Evolutionary conservation across 495 filamentous ascomycete species (phyloP), one percentile per base, ranked within the genome.

Genomic region (Parmelia sp.): DNA sequence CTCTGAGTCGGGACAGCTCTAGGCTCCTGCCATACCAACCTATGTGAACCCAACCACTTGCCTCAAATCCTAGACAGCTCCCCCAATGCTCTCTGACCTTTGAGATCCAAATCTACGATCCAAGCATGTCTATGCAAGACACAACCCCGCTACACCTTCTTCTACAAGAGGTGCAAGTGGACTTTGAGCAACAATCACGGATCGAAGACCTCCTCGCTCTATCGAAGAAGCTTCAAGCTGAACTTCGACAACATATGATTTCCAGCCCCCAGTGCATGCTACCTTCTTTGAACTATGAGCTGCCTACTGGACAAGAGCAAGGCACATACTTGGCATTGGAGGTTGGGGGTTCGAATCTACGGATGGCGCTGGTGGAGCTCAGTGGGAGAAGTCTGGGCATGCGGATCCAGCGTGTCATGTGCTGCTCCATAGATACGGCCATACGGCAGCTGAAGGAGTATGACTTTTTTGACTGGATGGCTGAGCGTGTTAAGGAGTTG

Each of bases 391-490:
- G 58, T 9, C 36, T 44, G 17, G 69, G 67, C 27, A 74, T 87
- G 77, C 73, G 76, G 49, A 83, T 87, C 45, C 68, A 81, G 45
- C 74, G 71, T 39, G 79, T 81, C 45, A 71, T 78, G 29, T 79
- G 77, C 19, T 83, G 78, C 42, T 68, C 72, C 11, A 88, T 89
- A 57, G 83, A 84, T 69, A 78, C 81, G 55, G 62, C 68, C 5
- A 76, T 86, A 57, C 81, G 82, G 63, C 65, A 77, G 33, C 69
- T 88, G 64, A 73, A 80, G 60, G 85, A 83, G 0, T 77, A 77
- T 1, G 71, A 71, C 0, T 88, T 89, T 71, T 89, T 88, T 64
- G 85, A 88, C 67, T 89, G 86, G 86, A 85, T 89, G 79, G 86
- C 86, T 7, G 75, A 74, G 40, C 75, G 79, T 42, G 85, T 89